Base-by-base conservation (phyloP, 176 grass and related monocot genomes). In the Secale cereale region DNA sequence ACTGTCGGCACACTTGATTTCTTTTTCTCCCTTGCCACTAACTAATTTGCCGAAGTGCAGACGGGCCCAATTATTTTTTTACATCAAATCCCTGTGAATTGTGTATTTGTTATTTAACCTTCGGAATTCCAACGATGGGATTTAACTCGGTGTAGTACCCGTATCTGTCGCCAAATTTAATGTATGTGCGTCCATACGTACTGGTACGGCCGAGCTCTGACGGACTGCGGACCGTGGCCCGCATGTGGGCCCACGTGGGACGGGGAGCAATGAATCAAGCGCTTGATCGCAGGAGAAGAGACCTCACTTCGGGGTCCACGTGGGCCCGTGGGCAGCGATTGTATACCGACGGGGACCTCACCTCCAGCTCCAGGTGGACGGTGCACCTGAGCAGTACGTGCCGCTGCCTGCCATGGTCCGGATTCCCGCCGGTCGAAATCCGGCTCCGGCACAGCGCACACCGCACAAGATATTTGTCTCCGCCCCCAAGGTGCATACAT, bases 341-440 rank as follows among this genome's bases (percentile, higher is more conserved):
- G 87, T 76, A 22, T 2, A 4, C 1, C 8, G 37, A 4, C 2
- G 63, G 81, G 81, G 67, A 30, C 81, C 76, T 45, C 82, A 0
- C 48, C 46, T 50, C 59, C 76, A 80, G 22, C 46, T 50, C 59
- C 76, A 80, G 22, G 77, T 81, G 76, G 77, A 61, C 22, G 82
- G 60, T 29, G 82, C 87, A 81, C 77, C 82, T 61, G 77, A 30
- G 23, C 23, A 74, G 70, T 57, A 74, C 66, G 60, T 68, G 81
- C 70, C 67, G 63, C 29, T 31, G 46, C 10, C 10, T 7, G 31
- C 69, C 8, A 39, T 80, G 76, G 19, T 9, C 52, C 52, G 20
- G 81, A 84, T 84, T 41, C 82, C 30, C 56, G n/a, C 30, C 19
- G 22, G 27, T 50, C 41, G 25, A 74, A 16, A 52, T 52, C 48